Evolutionary conservation across 2,329 filamentous ascomycete genomes (phyloP), one percentile per base, ranked within the genome.

Genomic region (Elsinoe fawcettii): DNA sequence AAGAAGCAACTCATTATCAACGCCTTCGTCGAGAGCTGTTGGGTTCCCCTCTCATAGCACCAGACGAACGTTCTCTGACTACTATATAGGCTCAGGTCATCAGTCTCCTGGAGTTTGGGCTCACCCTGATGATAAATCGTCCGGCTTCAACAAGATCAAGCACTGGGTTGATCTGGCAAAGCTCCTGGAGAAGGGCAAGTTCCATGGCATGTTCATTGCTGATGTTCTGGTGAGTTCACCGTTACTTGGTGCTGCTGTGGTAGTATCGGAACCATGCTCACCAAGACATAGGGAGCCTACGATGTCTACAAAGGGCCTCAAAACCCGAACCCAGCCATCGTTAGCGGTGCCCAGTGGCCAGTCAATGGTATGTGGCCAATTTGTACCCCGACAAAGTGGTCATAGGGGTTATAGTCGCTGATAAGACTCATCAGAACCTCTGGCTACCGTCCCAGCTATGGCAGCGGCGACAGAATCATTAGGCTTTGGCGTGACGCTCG

Each of bases 401-500:
- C 55, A 46, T 12, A 20, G 11, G 39, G 11, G 39, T 6, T 20
- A 20, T 43, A 3, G 9, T 8, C 5, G 4, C 41, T 46, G 14
- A 46, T 9, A 2, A 3, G 11, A 23, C 12, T 4, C 11, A 3
- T 9, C 16, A 18, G 84, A 88, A 66, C 84, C 84, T 0, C 65
- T 87, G 1, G 77, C 79, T 1, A 76, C 83, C 1, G 75, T 87
- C 0, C 76, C 83, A 2, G 83, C 84, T 2, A 86, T 87, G 83
- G 84, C 84, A 0, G 83, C 84, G 0, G 84, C 75, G 0, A 87
- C 85, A 0, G 77, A 80, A 61, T 85, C 75, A 58, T 77, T 88
- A n/a, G 81, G 79, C 0, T 87, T 88, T 60, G 84, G 84, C 0
- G 81, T 87, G 1, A 87, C 85, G 0, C 78, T 84, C 0, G 80